Evolutionary conservation across 2,329 filamentous ascomycete species (phyloP).

Genomic region (Claviceps monticola): DNA sequence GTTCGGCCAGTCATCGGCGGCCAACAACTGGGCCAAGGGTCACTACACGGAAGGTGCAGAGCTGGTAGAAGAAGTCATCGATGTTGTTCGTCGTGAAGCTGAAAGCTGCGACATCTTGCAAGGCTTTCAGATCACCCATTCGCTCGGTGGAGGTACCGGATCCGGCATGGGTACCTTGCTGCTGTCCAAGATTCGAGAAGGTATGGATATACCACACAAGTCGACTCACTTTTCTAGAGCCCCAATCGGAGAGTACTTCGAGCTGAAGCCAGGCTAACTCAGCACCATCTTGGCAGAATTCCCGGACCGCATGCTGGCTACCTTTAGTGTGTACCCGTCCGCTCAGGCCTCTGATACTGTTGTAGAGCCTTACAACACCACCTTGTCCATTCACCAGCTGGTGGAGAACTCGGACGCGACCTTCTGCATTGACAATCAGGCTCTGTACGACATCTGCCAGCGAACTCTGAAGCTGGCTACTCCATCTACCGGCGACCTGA

Average conservation of each 20-base stretch:
- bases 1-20: constrained; percentile 96
- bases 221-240: neutral
- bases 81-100: constrained; percentile 94
- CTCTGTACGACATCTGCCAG: constrained; percentile 99
- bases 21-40: constrained; percentile 99
- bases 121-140: constrained; percentile 99
- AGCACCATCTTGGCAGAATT: constrained; percentile 46
- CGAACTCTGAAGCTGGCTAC: constrained; percentile 96
- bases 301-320: constrained; percentile 99
- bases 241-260: neutral
- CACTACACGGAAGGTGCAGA: constrained; percentile 99
- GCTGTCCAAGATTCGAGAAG: constrained; percentile 98
- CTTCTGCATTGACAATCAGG: constrained; percentile 99
- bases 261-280: neutral
- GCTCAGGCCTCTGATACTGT: constrained; percentile 99
- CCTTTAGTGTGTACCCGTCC: constrained; percentile 94
- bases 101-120: constrained; percentile 98
- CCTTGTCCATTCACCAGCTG: constrained; percentile 94
- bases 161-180: constrained; percentile 98
- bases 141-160: constrained; percentile 97
- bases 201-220: neutral
- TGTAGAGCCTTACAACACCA: constrained; percentile 99
- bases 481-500: constrained; percentile 96
- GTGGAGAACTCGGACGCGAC: constrained; percentile 99
- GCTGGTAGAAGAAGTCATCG: constrained; percentile 92